These are phyloP conservation scores for Porosira glacialis DNA, from an alignment of 352 stramenopile species.

Conservation along the genomic window DNA sequence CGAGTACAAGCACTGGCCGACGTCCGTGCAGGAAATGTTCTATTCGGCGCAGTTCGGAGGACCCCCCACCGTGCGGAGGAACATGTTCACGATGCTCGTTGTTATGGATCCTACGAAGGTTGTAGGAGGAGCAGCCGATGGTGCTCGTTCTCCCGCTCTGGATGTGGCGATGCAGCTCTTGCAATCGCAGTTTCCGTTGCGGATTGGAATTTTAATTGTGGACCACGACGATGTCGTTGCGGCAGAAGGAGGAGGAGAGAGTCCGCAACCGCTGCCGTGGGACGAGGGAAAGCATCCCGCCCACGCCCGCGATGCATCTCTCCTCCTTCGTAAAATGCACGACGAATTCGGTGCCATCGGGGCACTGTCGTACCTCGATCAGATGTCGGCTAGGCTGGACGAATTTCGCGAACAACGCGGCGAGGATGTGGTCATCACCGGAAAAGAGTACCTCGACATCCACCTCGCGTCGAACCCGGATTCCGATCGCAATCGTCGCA, in stretches of 20 bases:
- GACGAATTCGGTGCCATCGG: slow-evolving; percentile 44
- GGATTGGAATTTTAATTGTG: slow-evolving; percentile 66
- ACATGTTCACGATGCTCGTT: slow-evolving; percentile 77
- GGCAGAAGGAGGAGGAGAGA: too few relatives aligned
- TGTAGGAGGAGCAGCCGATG: slow-evolving; percentile 28
- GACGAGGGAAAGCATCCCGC: slow-evolving; percentile 23
- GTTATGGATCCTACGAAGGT: slow-evolving; percentile 76
- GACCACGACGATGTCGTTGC: slow-evolving; percentile 60
- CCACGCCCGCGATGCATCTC: slow-evolving; percentile 35
- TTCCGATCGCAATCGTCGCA: slow-evolving; percentile 27
- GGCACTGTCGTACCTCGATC: slow-evolving; percentile 38
- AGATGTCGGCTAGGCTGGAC: too few relatives aligned
- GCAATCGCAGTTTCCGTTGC: slow-evolving; percentile 56
- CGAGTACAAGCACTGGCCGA: slow-evolving; percentile 61
- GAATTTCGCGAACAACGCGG: slow-evolving; percentile 7
- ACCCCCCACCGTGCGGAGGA: slow-evolving; percentile 66
- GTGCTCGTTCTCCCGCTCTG: slow-evolving; percentile 13
- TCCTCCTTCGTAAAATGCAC: slow-evolving; percentile 36
- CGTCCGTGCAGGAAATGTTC: slow-evolving; percentile 59
- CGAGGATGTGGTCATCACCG: slow-evolving; percentile 8
- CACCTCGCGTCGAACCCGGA: too few relatives aligned
- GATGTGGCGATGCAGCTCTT: slow-evolving; percentile 51
- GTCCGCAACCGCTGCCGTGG: slow-evolving; percentile 11
- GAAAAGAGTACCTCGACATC: slow-evolving; percentile 31
- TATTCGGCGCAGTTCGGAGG: slow-evolving; percentile 73